Evolutionary conservation across 345 rosid species (phyloP), one percentile per base, ranked within the genome.

Genomic region (Populus davidiana): DNA sequence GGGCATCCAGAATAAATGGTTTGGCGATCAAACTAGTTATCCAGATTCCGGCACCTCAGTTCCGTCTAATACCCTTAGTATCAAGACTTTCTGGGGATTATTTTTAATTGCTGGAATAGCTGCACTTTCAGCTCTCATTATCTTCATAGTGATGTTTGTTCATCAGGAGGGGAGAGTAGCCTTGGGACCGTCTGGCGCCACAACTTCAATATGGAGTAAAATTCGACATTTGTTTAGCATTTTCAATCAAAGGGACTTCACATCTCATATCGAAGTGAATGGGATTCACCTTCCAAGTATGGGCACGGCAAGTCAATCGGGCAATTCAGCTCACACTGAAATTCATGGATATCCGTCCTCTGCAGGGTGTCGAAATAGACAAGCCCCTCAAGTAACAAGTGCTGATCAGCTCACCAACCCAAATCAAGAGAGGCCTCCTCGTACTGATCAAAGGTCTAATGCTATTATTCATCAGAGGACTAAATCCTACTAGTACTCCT

Each of bases 201-300:
- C 33, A 7, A 17, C 43, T 50, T 79, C 77, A 36, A 2, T 68
- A 2, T 17, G 76, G 66, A 11, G 63, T 61, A 75, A 56, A 31
- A 16, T 65, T 38, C 59, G 29, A 31, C 10, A 39, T 67, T 74
- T 80, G 71, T 25, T 49, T 3, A 68, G 39, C 50, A 74, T 27
- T 23, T 79, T 67, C 36, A 54, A 74, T 11, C 50, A 79, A 12
- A 79, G 63, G 50, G 82, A 79, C 44, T 39, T 69, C 5, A 43
- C 18, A 27, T 69, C 65, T 1, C 82, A 79, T 31, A 16, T 66
- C 49, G 52, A 47, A 12, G 8, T 2, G 33, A 23, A 27, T 13
- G 36, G 20, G 12, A 35, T 20, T 21, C 6, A 20, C 27, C 68
- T 31, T 70, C 33, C 47, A 4, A 64, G 12, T 12, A 21, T 71